Base-by-base conservation (phyloP, 495 filamentous ascomycete species). In the Cercophora scortea region DNA sequence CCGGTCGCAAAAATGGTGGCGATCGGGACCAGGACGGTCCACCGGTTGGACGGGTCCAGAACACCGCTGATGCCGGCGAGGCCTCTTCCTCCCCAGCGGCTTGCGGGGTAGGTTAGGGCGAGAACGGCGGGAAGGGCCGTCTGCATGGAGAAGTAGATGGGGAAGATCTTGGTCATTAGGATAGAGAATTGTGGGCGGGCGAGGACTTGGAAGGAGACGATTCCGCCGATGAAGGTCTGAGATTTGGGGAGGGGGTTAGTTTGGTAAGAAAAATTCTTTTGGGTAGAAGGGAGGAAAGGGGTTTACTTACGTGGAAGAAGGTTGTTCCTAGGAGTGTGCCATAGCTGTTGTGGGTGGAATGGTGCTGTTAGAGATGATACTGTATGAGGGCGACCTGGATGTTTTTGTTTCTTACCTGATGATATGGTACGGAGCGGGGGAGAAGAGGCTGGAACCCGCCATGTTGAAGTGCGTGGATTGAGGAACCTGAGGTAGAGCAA, bases 61-160 rank as follows among this genome's bases (percentile, higher is more conserved):
- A 84, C 71, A 11, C 85, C 85, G 3, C 65, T 65, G 8, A 88
- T 34, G 45, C 80, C 73, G 8, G 69, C 68, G 2, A 25, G 25
- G 8, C 8, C 18, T 8, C 32, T 8, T 13, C 8, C 13, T 8
- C 18, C 16, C 39, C 60, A 33, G 4, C 53, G 49, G 49, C 65
- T 60, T n/a, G 73, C 76, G 41, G 88, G 88, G 61, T 86, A 91
- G 35, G 92, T 96, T 49, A 94, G 63, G n/a, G 86, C 84, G 8
- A 96, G 71, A 16, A 89, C 58, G 12, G 82, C 65, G 7, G 92
- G 87, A 3, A 89, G 73, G 6, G 79, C 76, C 4, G 87, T 81
- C 73, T 96, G 91, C 42, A 96, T 67, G 19, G 79, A 72, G 68
- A 96, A 96, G 73, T 92, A 97, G 58, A 85, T 68, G 18, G 92